Conservation (phyloP, 495 filamentous ascomycete genomes). For the Xylaria curta region DNA sequence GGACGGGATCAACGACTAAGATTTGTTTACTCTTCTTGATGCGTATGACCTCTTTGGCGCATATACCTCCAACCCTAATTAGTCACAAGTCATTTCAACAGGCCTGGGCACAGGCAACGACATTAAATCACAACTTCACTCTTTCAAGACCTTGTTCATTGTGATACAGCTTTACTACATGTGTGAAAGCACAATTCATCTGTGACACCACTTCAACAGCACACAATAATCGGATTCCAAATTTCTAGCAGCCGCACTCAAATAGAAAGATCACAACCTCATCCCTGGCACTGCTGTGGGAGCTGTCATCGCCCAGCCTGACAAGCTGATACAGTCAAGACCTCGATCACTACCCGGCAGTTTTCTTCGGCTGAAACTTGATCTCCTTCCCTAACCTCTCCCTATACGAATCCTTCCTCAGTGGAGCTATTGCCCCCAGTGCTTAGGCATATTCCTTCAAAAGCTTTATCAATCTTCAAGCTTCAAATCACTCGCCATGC, state of each 20-base stretch:
- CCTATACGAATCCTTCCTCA: not conserved
- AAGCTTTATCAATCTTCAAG: not conserved
- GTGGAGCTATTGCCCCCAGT: not conserved
- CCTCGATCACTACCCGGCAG: not conserved
- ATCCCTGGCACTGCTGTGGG: not conserved
- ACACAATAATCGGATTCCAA: not conserved
- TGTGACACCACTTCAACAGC: not conserved
- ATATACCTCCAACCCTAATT: not conserved
- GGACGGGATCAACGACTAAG: not conserved
- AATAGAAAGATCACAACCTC: not conserved
- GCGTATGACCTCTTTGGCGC: conserved; percentile 2
- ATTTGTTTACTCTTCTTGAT: not conserved
- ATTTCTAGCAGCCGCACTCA: not conserved
- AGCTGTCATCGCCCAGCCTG: not conserved
- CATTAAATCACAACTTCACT: conserved; percentile 15
- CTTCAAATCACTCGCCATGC: conserved; percentile 8
- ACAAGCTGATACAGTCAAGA: not conserved
- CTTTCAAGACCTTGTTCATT: not conserved
- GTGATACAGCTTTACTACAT: conserved; percentile 5
- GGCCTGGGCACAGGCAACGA: not conserved
- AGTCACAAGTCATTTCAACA: not conserved
- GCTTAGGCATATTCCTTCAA: not conserved
- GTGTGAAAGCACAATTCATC: not conserved
- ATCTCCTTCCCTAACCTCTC: not conserved
- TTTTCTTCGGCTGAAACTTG: conserved; percentile 2